phyloP scores from a whole-genome alignment of 768 basidiomycete genomes.

The Lenzites betulinus region DNA sequence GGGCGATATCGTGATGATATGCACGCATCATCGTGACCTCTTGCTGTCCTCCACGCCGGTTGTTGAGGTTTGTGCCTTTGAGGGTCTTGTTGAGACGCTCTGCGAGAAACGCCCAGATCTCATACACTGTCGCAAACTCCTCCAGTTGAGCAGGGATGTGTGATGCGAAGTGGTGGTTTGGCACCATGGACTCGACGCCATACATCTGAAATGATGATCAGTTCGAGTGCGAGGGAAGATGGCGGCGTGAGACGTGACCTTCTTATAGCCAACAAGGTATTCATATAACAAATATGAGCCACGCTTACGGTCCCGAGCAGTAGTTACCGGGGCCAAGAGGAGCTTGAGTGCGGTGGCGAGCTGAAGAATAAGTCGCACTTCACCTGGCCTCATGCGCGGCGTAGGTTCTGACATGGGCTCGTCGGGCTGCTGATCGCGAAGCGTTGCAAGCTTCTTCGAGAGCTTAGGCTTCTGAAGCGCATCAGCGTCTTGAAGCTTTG shows the following conservation, averaged over 20 bases:
- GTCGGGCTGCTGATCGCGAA: not conserved
- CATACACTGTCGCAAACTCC: constrained; percentile 32
- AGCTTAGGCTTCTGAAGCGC: not conserved
- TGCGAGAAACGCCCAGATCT: constrained; percentile 33
- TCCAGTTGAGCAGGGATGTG: constrained; percentile 30
- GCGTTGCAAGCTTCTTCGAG: not conserved
- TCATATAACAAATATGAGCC: not conserved
- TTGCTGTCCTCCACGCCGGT: constrained; percentile 31
- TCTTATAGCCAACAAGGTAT: not conserved
- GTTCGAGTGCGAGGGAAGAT: not conserved
- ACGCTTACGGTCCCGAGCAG: not conserved
- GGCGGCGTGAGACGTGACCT: not conserved
- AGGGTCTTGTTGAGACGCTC: constrained; percentile 36
- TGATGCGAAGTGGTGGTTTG: constrained; percentile 35
- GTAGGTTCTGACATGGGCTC: not conserved
- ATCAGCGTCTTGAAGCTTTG: not conserved
- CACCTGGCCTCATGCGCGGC: not conserved
- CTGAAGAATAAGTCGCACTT: not conserved
- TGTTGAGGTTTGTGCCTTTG: constrained; percentile 34
- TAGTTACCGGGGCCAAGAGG: not conserved
- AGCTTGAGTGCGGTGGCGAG: not conserved
- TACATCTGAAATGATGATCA: constrained; percentile 26
- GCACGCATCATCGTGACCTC: constrained; percentile 36
- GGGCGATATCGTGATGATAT: constrained; percentile 20
- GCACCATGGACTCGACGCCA: constrained; percentile 29